These are phyloP conservation scores for Neocatenulostroma microsporum DNA, from an alignment of 2,329 filamentous ascomycete genomes.

Conservation along the genomic window DNA sequence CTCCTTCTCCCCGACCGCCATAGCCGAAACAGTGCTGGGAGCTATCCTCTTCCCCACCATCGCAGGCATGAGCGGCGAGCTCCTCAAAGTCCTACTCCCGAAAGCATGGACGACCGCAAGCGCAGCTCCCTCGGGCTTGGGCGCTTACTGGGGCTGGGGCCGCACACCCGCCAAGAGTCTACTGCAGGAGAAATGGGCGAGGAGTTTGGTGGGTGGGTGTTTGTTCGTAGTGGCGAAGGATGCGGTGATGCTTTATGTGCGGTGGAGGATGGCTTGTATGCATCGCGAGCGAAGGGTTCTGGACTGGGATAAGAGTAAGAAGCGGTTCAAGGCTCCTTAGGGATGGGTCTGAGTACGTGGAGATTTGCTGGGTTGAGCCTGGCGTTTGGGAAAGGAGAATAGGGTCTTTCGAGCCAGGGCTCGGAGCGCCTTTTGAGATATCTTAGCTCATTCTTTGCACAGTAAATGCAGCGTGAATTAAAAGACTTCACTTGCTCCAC, in stretches of 20 bases:
- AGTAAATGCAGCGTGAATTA: too few species aligned
- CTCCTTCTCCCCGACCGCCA: slow-evolving; percentile 45
- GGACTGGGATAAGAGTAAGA: slow-evolving; percentile 30
- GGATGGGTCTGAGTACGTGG: too few species aligned
- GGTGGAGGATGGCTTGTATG: slow-evolving; percentile 44
- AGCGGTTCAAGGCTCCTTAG: too few species aligned
- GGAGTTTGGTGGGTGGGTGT: slow-evolving; percentile 81
- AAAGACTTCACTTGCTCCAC: too few species aligned
- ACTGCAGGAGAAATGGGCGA: slow-evolving; percentile 76
- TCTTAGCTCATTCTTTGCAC: too few species aligned
- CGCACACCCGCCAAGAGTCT: slow-evolving; percentile 31
- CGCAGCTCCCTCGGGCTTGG: slow-evolving; percentile 9
- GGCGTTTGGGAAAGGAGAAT: too few species aligned
- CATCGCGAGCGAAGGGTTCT: slow-evolving; percentile 40
- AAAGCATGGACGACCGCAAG: slow-evolving; percentile 53
- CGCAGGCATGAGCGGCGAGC: slow-evolving; percentile 67
- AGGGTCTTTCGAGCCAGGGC: too few species aligned
- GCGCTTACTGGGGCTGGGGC: not conserved
- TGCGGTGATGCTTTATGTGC: slow-evolving; percentile 52
- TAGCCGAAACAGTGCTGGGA: slow-evolving; percentile 56
- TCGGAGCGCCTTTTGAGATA: too few species aligned
- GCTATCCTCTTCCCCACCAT: slow-evolving; percentile 75
- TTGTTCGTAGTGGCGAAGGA: slow-evolving; percentile 79
- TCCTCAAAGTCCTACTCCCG: slow-evolving; percentile 63
- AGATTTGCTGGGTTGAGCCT: too few species aligned